phyloP scores from a whole-genome alignment of 2,329 filamentous ascomycete species.

The Aspergillus tamarii region DNA sequence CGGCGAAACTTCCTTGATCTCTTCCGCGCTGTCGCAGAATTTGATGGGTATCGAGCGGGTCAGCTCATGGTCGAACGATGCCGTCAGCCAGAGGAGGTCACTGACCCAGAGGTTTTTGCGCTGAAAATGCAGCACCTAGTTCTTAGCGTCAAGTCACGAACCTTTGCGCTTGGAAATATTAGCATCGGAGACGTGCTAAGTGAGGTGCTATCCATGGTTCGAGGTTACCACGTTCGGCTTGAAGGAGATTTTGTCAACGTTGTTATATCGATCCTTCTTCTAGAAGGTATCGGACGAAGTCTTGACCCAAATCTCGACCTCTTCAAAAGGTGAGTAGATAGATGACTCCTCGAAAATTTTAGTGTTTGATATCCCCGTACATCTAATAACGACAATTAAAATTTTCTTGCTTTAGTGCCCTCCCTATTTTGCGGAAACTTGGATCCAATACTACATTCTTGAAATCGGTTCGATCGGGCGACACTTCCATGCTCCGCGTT shows the following conservation, averaged over 20 bases:
- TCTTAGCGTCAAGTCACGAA: slow-evolving; percentile 83
- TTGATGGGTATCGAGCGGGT: slow-evolving; percentile 93
- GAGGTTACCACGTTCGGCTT: slow-evolving; percentile 85
- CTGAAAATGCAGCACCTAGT: slow-evolving; percentile 97
- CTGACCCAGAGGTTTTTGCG: slow-evolving; percentile 88
- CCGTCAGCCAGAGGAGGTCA: slow-evolving; percentile 85
- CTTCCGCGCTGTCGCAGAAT: slow-evolving; percentile 94
- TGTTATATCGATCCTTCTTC: slow-evolving; percentile 87
- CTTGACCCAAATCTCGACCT: slow-evolving; percentile 87
- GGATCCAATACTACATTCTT: slow-evolving; percentile 62
- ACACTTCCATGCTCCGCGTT: slow-evolving; percentile 83
- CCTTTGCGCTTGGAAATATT: slow-evolving; percentile 88
- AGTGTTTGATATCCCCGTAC: background rate
- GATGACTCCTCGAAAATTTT: background rate
- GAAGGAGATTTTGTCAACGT: slow-evolving; percentile 99
- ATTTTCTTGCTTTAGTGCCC: slow-evolving; percentile 61
- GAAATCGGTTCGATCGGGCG: slow-evolving; percentile 69
- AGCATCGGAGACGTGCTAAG: slow-evolving; percentile 95
- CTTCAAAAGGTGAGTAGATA: slow-evolving; percentile 65
- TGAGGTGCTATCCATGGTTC: slow-evolving; percentile 88
- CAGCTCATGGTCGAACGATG: slow-evolving; percentile 96
- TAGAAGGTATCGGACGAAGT: slow-evolving; percentile 90
- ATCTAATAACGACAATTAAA: background rate
- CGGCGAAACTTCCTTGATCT: slow-evolving; percentile 90
- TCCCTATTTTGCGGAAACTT: slow-evolving; percentile 87